Conservation (phyloP, 2,329 filamentous ascomycete genomes). For the Talaromyces sp. region DNA sequence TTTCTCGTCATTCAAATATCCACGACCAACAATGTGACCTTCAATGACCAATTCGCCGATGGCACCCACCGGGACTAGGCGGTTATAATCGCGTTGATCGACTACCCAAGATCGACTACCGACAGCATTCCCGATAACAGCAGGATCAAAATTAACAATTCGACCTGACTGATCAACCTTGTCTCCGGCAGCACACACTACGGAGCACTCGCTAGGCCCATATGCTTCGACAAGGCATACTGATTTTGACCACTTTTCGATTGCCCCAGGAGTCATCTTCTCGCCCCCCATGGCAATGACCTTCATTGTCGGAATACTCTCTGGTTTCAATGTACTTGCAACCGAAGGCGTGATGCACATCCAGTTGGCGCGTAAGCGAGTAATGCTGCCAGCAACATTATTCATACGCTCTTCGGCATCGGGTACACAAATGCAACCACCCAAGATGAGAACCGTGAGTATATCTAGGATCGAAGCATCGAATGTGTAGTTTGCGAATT, state of each 20-base stretch:
- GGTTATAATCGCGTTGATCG: constrained; percentile 39
- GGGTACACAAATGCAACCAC: constrained; percentile 60
- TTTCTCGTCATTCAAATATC: constrained; percentile 40
- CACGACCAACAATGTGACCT: constrained; percentile 45
- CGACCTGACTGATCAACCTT: constrained; percentile 31
- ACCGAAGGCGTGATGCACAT: constrained; percentile 59
- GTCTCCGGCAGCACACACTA: constrained; percentile 32
- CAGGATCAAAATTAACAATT: constrained; percentile 28
- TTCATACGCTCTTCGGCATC: constrained; percentile 49
- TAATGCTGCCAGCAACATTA: constrained; percentile 46
- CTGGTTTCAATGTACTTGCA: constrained; percentile 47
- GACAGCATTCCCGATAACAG: constrained; percentile 34
- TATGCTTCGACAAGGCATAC: constrained; percentile 46
- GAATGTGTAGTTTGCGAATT: constrained; percentile 56
- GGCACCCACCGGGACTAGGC: constrained; percentile 43
- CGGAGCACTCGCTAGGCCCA: constrained; percentile 40
- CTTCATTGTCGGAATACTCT: constrained; percentile 44
- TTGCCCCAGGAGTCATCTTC: constrained; percentile 40
- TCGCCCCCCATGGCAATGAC: constrained; percentile 46
- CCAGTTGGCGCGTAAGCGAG: constrained; percentile 44
- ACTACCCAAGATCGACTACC: constrained; percentile 41
- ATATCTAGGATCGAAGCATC: constrained; percentile 55
- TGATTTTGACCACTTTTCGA: constrained; percentile 43
- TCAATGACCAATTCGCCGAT: constrained; percentile 49
- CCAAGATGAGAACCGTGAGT: constrained; percentile 53